Percentiles rank a stretch among this genome's conserved stretches.
Conservation (phyloP, 805 yeast genomes). For the Candida jianshihensis region DNA sequence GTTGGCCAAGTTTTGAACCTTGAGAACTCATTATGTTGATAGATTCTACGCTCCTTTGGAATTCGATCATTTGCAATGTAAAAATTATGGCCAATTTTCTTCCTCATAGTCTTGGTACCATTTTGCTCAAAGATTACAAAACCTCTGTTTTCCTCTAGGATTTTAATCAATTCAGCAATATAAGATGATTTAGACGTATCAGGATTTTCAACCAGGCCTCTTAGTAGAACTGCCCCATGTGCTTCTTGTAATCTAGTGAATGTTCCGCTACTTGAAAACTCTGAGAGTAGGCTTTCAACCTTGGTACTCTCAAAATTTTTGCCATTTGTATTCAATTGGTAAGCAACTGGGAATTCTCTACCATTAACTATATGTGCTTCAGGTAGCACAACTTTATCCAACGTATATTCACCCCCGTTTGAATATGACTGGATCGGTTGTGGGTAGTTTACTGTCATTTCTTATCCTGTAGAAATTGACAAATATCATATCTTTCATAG, state of each 20-base stretch:
- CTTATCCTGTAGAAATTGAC: no score
- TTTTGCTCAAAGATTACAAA: constrained; percentile 22
- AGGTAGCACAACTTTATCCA: constrained; percentile 5
- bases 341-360: constrained; percentile 7
- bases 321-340: constrained; percentile 19
- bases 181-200: constrained; percentile 16
- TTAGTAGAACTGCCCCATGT: constrained; percentile 26
- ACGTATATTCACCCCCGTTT: constrained; percentile 1
- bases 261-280: constrained; percentile 17
- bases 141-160: constrained; percentile 20
- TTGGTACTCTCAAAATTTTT: constrained; percentile 17
- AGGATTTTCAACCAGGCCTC: constrained; percentile 13
- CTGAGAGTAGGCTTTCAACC: constrained; percentile 8
- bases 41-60: constrained; percentile 15
- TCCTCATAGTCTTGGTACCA: constrained; percentile 24
- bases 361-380: constrained; percentile 6
- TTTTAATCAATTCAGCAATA: constrained; percentile 16
- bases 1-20: constrained; percentile 25
- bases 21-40: constrained; percentile 30
- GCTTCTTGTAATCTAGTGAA: constrained; percentile 18
- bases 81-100: constrained; percentile 17
- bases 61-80: constrained; percentile 28
- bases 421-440: neutral
- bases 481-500: no score
- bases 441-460: neutral